Conservation (phyloP, 2,329 filamentous ascomycete genomes). For the Fusarium pseudoanthophilum region DNA sequence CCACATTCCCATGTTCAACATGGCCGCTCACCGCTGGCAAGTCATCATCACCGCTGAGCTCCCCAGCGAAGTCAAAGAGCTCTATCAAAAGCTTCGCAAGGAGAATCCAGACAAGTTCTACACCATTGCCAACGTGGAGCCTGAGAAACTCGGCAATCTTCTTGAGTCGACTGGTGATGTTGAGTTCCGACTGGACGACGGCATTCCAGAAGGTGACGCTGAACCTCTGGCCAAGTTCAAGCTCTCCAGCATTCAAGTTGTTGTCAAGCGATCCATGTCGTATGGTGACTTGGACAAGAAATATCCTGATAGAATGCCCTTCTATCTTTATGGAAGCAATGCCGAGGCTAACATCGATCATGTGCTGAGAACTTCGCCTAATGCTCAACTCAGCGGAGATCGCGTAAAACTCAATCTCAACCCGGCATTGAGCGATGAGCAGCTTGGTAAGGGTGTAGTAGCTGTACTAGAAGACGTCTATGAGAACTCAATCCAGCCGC, state of each 20-base stretch:
- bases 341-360: neutral
- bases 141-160: neutral
- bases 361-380: neutral
- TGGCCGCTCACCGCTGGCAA: constrained; percentile 7
- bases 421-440: neutral
- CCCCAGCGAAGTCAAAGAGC: neutral
- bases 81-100: neutral
- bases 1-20: neutral
- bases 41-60: neutral
- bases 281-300: neutral
- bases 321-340: constrained; percentile 6
- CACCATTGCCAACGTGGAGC: neutral
- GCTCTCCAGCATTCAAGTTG: accelerated
- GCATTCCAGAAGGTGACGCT: neutral
- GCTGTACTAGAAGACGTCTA: neutral
- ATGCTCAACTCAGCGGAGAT: neutral
- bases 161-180: neutral
- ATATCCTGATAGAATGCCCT: neutral
- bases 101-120: constrained; percentile 1
- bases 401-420: neutral
- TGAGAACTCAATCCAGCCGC: neutral
- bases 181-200: neutral
- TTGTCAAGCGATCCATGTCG: neutral
- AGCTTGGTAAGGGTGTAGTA: neutral
- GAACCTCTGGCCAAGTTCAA: constrained; percentile 4